Base-by-base conservation (phyloP, 176 grass and related monocot species). In the Hyparrhenia diplandra region DNA sequence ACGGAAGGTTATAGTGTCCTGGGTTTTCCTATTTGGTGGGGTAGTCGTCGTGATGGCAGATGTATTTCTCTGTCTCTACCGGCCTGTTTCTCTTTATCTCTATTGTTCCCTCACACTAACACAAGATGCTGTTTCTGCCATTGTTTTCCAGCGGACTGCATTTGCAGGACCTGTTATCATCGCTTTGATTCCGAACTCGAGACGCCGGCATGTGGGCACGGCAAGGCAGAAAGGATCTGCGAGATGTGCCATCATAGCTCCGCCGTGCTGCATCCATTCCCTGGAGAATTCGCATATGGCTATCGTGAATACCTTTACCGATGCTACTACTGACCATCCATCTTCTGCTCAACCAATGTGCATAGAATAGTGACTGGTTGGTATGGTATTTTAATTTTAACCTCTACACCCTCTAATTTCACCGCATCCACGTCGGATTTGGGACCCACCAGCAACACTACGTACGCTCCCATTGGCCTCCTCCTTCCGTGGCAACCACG, bases 1-100 rank as follows among this genome's bases (percentile, higher is more conserved):
- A 39, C 52, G 39, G 73, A n/a, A n/a, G n/a, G n/a, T n/a, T n/a
- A n/a, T n/a, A n/a, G n/a, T n/a, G n/a, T n/a, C n/a, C n/a, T n/a
- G n/a, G n/a, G n/a, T n/a, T n/a, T n/a, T n/a, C n/a, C n/a, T n/a
- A n/a, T n/a, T 59, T 58, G 73, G 52, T 25, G 73, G 52, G 51
- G 52, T 39, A 75, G 30, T 58, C 73, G 73, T 75, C 73, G 72
- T 13, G 13, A 39, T 75, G 73, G 73, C 32, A 75, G 13, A 13
- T 25, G 73, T 59, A 39, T 21, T 32, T 37, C 10, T 35, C 28
- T 13, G 1, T n/a, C 21, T 21, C 64, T 40, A 21, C 6, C 35
- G 4, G 32, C 1, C 10, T 68, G 10, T n/a, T 11, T 41, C 4
- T 5, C 21, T 67, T 8, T 37, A 5, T 68, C 18, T 13, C 6